These are phyloP conservation scores for Capsicum pubescens DNA, from an alignment of 257 asterid species.

Conservation along the genomic window DNA sequence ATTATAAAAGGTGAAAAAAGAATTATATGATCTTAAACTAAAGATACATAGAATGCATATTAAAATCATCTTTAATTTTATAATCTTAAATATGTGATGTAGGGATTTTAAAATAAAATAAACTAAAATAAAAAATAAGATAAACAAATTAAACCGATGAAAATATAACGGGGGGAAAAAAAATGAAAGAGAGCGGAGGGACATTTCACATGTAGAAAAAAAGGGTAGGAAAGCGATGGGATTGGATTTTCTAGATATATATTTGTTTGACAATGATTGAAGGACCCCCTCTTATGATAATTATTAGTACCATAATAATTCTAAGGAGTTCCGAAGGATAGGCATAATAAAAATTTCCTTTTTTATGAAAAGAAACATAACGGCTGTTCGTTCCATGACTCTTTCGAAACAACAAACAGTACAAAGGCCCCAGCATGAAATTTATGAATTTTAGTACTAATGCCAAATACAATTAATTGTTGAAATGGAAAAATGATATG, in stretches of 20 bases:
- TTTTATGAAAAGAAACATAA: neutral
- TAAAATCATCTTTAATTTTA: no score
- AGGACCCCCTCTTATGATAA: neutral
- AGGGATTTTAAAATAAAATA: no score
- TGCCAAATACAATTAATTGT: neutral
- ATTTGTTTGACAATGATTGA: conserved; percentile 5
- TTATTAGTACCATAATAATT: neutral
- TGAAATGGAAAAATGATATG: conserved; percentile 7
- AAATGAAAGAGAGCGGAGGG: neutral
- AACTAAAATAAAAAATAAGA: no score
- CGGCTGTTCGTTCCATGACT: neutral
- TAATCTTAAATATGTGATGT: no score
- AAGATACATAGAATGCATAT: no score
- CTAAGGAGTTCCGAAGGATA: neutral
- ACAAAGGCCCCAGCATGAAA: neutral
- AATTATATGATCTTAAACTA: no score
- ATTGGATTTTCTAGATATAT: neutral
- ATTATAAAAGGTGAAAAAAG: no score
- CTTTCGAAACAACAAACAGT: neutral
- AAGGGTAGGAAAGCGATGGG: neutral
- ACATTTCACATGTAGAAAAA: neutral
- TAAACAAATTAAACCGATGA: no score
- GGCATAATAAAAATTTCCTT: neutral
- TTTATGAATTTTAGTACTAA: neutral
- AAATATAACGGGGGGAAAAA: neutral